Evolutionary conservation across 495 filamentous ascomycete species (phyloP).

Genomic region (Penicillium canescens): DNA sequence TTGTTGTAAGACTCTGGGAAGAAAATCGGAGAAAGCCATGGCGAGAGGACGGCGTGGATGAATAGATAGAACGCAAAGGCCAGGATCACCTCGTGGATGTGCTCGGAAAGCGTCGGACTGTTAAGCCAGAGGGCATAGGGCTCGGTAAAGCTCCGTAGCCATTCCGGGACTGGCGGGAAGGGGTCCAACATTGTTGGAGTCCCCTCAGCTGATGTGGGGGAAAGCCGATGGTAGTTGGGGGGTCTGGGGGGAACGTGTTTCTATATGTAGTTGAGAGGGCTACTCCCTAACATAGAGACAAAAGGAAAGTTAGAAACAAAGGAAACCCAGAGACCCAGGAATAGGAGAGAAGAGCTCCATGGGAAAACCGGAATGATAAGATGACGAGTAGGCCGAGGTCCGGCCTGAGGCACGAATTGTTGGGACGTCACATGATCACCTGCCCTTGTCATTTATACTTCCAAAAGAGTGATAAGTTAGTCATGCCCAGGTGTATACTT

Average conservation of each 20-base stretch:
- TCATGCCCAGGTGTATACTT: not conserved
- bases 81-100: conserved; percentile 84
- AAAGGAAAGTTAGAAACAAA: not conserved
- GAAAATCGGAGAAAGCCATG: conserved; percentile 63
- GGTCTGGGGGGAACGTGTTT: conserved; percentile 5
- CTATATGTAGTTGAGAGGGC: conserved; percentile 9
- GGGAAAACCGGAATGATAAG: conserved; percentile 11
- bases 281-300: conserved; percentile 14
- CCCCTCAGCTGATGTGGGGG: conserved; percentile 16
- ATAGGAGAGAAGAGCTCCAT: conserved; percentile 12
- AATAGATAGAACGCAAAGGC: conserved; percentile 75
- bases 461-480: not conserved
- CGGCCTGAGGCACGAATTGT: conserved; percentile 22
- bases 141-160: conserved; percentile 41
- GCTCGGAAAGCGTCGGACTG: conserved; percentile 73
- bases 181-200: conserved; percentile 49
- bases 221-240: conserved; percentile 10
- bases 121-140: conserved; percentile 50
- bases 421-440: conserved; percentile 11
- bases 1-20: conserved; percentile 72
- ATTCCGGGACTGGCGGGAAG: conserved; percentile 45
- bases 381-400: conserved; percentile 17
- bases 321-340: not conserved
- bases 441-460: not conserved
- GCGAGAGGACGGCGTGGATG: conserved; percentile 73